A percentile compares a stretch with the other conserved stretches of the same genome.
These are phyloP conservation scores for Fragaria vesca DNA, from an alignment of 306 rosid species.

Conservation along the genomic window DNA sequence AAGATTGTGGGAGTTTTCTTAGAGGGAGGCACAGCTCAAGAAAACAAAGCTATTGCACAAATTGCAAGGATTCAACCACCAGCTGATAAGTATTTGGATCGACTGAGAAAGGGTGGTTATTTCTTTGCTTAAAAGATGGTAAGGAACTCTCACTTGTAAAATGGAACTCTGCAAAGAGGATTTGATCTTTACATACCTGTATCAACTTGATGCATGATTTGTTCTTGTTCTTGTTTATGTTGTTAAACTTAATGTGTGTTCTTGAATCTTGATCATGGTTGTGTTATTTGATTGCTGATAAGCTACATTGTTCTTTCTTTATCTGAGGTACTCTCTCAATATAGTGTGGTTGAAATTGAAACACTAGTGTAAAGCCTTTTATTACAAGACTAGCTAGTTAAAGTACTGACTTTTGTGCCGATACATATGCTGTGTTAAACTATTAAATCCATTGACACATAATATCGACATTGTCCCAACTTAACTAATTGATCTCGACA, in stretches of 20 bases:
- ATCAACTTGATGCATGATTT: neutral
- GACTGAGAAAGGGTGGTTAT: slow-evolving; percentile 27
- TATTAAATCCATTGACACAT: no score
- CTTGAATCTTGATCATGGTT: no score
- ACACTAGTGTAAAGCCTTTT: neutral
- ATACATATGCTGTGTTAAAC: no score
- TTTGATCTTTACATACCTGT: neutral
- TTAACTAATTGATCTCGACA: no score
- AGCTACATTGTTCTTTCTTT: no score
- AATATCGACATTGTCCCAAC: no score
- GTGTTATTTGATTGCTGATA: no score
- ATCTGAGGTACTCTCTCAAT: no score
- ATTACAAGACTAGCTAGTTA: no score
- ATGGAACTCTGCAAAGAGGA: neutral
- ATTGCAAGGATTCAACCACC: slow-evolving; percentile 37
- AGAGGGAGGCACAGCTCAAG: slow-evolving; percentile 47
- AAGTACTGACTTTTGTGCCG: no score
- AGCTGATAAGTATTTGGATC: slow-evolving; percentile 11
- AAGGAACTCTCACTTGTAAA: neutral
- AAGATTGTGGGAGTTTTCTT: slow-evolving; percentile 43
- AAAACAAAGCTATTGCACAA: slow-evolving; percentile 35
- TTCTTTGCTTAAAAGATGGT: slow-evolving; percentile 27
- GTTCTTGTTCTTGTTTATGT: neutral
- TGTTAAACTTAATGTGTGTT: neutral
- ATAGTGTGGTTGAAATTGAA: no score